A percentile compares a stretch with the other conserved stretches of the same genome.
phyloP scores from a whole-genome alignment of 148 eudicot genomes.

The Linanthus parryae region DNA sequence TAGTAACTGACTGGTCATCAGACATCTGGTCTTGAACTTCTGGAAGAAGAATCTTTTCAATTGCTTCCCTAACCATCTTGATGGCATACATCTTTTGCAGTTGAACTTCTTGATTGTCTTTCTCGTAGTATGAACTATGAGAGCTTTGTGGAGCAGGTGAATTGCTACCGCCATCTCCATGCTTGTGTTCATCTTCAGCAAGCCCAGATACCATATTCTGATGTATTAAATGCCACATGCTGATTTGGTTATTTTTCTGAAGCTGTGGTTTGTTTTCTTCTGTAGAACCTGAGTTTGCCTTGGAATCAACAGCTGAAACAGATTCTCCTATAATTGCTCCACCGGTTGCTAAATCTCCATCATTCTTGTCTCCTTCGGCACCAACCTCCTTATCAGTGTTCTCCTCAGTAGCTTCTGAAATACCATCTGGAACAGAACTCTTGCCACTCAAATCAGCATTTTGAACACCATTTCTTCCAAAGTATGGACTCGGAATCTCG shows the following conservation, averaged over 20 bases:
- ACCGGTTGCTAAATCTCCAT: not conserved
- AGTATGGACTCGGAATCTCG: too few relatives aligned
- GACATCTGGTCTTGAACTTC: constrained; percentile 54
- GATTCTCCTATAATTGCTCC: not conserved
- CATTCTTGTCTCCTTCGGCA: not conserved
- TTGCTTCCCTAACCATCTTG: constrained; percentile 78
- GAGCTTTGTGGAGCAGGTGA: constrained; percentile 9
- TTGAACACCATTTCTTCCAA: not conserved
- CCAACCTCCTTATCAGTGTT: not conserved
- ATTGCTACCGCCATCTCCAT: constrained; percentile 4
- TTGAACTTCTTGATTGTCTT: constrained; percentile 35
- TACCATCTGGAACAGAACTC: not conserved
- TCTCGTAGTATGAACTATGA: constrained; percentile 16
- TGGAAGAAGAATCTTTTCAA: constrained; percentile 65
- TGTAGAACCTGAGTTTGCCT: constrained; percentile 2
- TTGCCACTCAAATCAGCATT: not conserved
- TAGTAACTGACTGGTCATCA: constrained; percentile 27
- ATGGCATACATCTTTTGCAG: constrained; percentile 50
- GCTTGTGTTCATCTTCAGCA: constrained; percentile 17
- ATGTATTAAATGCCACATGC: constrained; percentile 85
- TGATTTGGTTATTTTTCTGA: constrained; percentile 45
- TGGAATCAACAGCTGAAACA: constrained; percentile 16
- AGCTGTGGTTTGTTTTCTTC: constrained; percentile 19
- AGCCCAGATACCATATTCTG: constrained; percentile 45
- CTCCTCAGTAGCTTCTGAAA: constrained; percentile 4